Evolutionary conservation across 306 rosid genomes (phyloP).

Genomic region (Malus orientalis): DNA sequence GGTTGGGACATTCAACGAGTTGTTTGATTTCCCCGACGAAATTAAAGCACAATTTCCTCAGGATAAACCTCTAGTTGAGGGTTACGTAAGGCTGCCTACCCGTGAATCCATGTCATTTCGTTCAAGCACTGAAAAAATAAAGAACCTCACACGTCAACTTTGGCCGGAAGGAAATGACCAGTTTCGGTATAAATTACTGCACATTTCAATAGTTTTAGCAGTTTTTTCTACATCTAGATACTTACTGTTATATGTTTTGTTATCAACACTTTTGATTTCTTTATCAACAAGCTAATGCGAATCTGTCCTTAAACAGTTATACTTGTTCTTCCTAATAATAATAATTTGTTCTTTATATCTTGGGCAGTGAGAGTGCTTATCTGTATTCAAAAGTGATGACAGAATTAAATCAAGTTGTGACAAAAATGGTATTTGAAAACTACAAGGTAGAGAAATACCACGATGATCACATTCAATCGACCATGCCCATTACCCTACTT

Average conservation of each 20-base stretch:
- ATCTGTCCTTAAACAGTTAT: too few species aligned
- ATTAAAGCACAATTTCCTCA: too few species aligned
- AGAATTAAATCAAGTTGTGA: background rate
- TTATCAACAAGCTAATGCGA: too few species aligned
- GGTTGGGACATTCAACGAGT: background rate
- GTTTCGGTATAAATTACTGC: background rate
- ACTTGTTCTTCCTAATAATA: too few species aligned
- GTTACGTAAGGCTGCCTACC: background rate
- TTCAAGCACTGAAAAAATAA: too few species aligned
- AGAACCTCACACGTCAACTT: too few species aligned
- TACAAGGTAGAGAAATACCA: background rate
- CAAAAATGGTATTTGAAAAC: background rate
- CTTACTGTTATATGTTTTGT: background rate
- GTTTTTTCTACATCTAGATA: background rate
- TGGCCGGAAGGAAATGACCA: too few species aligned
- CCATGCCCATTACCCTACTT: background rate
- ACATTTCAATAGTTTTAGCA: too few species aligned
- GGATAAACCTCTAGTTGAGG: background rate
- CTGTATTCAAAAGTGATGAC: background rate
- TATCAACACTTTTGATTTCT: too few species aligned
- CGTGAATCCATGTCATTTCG: too few species aligned
- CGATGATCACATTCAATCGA: too few species aligned
- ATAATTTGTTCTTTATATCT: background rate
- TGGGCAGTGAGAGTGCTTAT: background rate
- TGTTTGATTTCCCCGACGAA: conserved; percentile 9